Conservation (phyloP, 2,329 filamentous ascomycete species). For the Didymella segeticola region DNA sequence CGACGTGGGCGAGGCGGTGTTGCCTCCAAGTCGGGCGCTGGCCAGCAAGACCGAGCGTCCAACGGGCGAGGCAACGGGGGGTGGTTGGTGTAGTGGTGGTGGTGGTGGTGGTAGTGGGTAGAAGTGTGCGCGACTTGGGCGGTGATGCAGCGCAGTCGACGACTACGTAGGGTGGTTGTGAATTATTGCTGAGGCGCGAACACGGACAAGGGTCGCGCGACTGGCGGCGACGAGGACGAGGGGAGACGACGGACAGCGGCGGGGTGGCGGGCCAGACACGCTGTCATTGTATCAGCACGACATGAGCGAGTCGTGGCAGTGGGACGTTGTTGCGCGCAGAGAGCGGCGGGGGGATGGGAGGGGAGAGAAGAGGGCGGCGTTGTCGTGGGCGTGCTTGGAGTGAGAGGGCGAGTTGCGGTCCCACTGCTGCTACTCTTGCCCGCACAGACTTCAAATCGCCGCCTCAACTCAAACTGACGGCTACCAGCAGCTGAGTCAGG, state of each 20-base stretch:
- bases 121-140: slow-evolving; percentile 21
- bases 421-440: too few species aligned
- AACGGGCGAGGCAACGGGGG: slow-evolving; percentile 50
- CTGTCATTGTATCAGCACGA: slow-evolving; percentile 46
- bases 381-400: not conserved
- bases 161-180: too few species aligned
- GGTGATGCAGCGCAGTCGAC: slow-evolving; percentile 20
- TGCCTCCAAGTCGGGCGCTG: slow-evolving; percentile 50
- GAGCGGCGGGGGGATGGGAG: slow-evolving; percentile 31
- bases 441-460: not conserved
- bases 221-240: slow-evolving; percentile 23
- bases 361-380: slow-evolving; percentile 9
- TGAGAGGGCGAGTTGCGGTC: too few species aligned
- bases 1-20: slow-evolving; percentile 53
- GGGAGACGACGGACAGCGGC: slow-evolving; percentile 27
- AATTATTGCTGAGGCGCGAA: slow-evolving; percentile 40
- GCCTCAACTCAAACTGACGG: not conserved
- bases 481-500: not conserved
- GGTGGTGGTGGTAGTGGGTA: slow-evolving; percentile 71
- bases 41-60: slow-evolving; percentile 46
- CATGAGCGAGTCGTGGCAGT: slow-evolving; percentile 43
- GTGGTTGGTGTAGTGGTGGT: slow-evolving; percentile 70
- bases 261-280: slow-evolving; percentile 30
- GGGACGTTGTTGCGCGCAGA: too few species aligned
- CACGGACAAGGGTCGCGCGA: slow-evolving; percentile 37